These are phyloP conservation scores for Malus sieversii DNA, from an alignment of 306 rosid genomes.

Conservation along the genomic window DNA sequence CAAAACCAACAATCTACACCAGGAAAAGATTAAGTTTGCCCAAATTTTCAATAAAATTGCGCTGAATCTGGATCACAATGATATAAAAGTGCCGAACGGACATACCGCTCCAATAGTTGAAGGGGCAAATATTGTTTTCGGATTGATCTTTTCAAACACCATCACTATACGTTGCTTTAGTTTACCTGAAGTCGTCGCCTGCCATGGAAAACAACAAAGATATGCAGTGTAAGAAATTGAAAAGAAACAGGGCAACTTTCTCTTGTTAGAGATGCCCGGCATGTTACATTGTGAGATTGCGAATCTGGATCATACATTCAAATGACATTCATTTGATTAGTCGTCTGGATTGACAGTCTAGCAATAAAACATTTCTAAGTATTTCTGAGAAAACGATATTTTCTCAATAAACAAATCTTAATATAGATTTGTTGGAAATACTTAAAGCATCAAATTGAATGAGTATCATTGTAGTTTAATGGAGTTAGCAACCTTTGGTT, in stretches of 20 bases:
- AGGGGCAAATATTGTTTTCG: slow-evolving; percentile 63
- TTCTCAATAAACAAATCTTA: background rate
- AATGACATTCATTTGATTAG: no score
- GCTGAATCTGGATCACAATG: background rate
- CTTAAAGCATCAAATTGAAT: background rate
- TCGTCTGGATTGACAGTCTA: no score
- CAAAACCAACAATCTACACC: slow-evolving; percentile 53
- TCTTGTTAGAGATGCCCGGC: background rate
- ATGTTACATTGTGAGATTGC: background rate
- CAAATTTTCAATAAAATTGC: background rate
- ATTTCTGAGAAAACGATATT: background rate
- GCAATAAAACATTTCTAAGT: no score
- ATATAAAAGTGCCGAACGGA: background rate
- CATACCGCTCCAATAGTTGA: slow-evolving; percentile 73
- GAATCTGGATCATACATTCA: background rate
- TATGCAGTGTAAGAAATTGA: background rate
- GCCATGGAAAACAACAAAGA: slow-evolving; percentile 5
- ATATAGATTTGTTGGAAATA: background rate
- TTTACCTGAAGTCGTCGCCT: slow-evolving; percentile 28
- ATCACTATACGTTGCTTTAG: slow-evolving; percentile 17
- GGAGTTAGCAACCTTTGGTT: slow-evolving; percentile 28
- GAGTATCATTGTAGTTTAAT: background rate
- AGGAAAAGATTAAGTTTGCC: background rate
- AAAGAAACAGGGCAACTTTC: background rate
- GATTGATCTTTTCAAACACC: slow-evolving; percentile 31